Percentiles rank a stretch among this genome's conserved stretches.
phyloP scores from a whole-genome alignment of 257 asterid species.

The Nyctanthes arbortristis region DNA sequence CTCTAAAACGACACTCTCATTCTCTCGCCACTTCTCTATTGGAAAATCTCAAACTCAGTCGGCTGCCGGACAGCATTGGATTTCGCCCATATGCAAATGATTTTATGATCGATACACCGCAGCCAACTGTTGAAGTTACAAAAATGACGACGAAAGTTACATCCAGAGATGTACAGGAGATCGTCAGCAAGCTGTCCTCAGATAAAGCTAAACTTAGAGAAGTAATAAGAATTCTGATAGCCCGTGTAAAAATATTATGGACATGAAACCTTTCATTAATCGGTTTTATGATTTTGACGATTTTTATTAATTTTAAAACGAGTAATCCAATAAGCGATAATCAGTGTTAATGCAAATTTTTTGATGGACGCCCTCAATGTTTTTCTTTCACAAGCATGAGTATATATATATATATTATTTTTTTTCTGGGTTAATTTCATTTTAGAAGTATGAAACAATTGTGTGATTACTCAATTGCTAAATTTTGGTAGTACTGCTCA shows the following conservation, averaged over 20 bases:
- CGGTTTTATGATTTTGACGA: not conserved
- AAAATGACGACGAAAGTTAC: slow-evolving; percentile 58
- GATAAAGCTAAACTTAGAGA: slow-evolving; percentile 85
- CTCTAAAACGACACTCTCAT: not conserved
- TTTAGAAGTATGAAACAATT: too few species aligned
- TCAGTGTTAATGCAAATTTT: too few species aligned
- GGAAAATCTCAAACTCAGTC: not conserved
- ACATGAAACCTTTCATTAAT: too few species aligned
- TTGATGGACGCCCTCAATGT: too few species aligned
- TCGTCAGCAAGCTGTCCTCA: slow-evolving; percentile 72
- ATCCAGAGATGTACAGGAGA: slow-evolving; percentile 75
- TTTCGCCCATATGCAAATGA: not conserved
- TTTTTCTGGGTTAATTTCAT: too few species aligned
- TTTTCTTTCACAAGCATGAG: too few species aligned
- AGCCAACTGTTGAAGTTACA: slow-evolving; percentile 2
- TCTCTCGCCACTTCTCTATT: slow-evolving; percentile 15
- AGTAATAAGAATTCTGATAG: slow-evolving; percentile 34
- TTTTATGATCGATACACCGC: not conserved
- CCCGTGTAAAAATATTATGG: not conserved
- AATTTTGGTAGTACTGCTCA: too few species aligned
- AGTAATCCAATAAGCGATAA: too few species aligned
- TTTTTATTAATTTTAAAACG: not conserved
- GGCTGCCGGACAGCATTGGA: not conserved
- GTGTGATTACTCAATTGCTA: too few species aligned
- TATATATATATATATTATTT: too few species aligned